Evolutionary conservation across 164 flowering plant species (phyloP), one percentile per base, ranked within the genome.

Genomic region (Cinnamomum micranthum): DNA sequence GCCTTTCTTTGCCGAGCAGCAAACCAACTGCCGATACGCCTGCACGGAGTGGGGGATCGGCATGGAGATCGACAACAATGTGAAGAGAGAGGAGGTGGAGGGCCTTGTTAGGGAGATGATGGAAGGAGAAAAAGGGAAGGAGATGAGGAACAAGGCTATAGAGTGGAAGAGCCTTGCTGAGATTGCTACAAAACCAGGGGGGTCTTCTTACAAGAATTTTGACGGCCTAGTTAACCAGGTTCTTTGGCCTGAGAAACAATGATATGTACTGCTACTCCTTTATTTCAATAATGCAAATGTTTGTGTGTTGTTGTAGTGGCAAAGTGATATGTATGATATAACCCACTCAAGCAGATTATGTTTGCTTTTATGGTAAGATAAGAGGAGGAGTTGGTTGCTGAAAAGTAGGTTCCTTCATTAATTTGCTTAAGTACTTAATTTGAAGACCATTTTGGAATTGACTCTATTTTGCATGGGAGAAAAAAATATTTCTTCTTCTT

Each of bases 1-100:
- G 90, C 90, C 92, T 2, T 84, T 87, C 71, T 87, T 83, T 50
- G 86, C 88, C 0, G 92, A 88, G 11, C 87, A 85, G 66, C 81
- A 73, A 19, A 78, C 79, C 5, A 85, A 85, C 59, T 83, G 84
- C 64, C 73, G 73, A 12, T 81, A 71, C 50, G 75, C 78, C 4
- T 80, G 86, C 70, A 68, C 31, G 0, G 73, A 72, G 19, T 83
- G 84, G 84, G 86, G 76, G 19, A 66, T 76, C 0, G 87, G 87
- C 2, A 58, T 75, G 68, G 84, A 82, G 62, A 71, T 79, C 27
- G 75, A 77, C 28, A 65, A 50, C 9, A 75, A 79, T 47, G 83
- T 84, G 70, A 82, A 75, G 69, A 72, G 84, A 35, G 81, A 79
- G 2, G 82, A 79, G n/a, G 79, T 84, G 12, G 84, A 80, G 58